Evolutionary conservation across 257 asterid genomes (phyloP), one percentile per base, ranked within the genome.

Genomic region (Solanum bulbocastanum): DNA sequence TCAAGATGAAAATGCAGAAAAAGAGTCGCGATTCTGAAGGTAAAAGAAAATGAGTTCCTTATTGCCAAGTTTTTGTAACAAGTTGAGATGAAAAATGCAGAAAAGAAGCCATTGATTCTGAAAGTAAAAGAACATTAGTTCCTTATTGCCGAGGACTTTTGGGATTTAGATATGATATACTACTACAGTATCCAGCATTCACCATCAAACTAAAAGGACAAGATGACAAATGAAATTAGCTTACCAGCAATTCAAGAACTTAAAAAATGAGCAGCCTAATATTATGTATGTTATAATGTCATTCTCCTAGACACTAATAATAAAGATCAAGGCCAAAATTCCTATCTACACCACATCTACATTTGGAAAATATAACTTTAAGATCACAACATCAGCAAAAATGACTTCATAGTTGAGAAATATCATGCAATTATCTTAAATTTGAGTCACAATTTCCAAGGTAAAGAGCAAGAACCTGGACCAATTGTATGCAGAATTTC

Each of bases 401-500:
- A 14, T 76, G 65, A 78, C 13, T 82, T 30, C 39, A 33, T 83
- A n/a, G 75, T 87, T 69, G 87, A 78, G 69, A 84, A 88, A 75
- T 60, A 69, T 39, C 71, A 74, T 82, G 79, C 32, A 86, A 84
- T 84, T 20, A 83, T 32, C 76, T 88, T 52, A 85, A 86, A 87
- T 82, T 71, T 33, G 72, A 83, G 69, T 18, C 69, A 82, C 42
- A 18, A 18, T 46, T 5, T 46, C 25, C 69, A 30, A 82, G 86
- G 86, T 82, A 49, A 30, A 72, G 23, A 46, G 69, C 20, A 18
- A 87, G 92, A 87, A 97, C 99, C 99, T 94, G 89, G 99, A 97
- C 99, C 99, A 97, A 93, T 95, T 96, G 91, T 96, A 94, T 83
- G 99, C 97, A 89, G 98, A 92, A 93, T 96, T 97, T 88, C 99